Evolutionary conservation across 495 filamentous ascomycete species (phyloP).

Genomic region (Penicillium cataractarum): DNA sequence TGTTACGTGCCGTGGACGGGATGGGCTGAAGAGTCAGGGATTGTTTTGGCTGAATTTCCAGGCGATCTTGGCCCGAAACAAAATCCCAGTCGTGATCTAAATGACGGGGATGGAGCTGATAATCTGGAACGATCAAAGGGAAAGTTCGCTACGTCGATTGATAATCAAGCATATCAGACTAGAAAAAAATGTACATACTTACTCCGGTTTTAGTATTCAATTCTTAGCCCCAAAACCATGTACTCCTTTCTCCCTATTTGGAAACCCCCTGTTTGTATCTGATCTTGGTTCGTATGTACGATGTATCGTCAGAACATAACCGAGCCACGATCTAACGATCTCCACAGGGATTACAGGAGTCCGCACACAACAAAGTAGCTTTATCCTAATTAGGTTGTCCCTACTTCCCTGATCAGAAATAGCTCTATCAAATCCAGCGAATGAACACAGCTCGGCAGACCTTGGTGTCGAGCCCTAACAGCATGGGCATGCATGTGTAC

Average conservation of each 20-base stretch:
- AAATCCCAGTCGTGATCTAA: neutral
- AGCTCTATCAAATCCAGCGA: neutral
- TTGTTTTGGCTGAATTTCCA: neutral
- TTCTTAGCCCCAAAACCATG: neutral
- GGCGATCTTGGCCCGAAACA: neutral
- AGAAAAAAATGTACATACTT: neutral
- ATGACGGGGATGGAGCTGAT: neutral
- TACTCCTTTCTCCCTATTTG: neutral
- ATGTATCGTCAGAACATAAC: constrained; percentile 8
- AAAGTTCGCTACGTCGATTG: neutral
- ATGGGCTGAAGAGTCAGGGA: neutral
- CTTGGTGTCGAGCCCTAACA: neutral
- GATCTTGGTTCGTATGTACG: constrained; percentile 5
- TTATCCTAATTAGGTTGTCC: no score
- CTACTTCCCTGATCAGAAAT: neutral
- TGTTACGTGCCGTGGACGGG: neutral
- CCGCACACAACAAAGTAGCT: neutral
- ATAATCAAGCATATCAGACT: neutral
- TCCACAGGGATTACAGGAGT: constrained; percentile 16
- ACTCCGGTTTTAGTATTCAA: neutral
- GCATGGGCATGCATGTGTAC: neutral
- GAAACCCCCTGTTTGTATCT: neutral
- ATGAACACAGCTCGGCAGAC: neutral
- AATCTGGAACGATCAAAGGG: neutral
- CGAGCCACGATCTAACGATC: constrained; percentile 4